A percentile compares a stretch with the other conserved stretches of the same genome.
Evolutionary conservation across 352 stramenopile genomes (phyloP).

Genomic region (Lagenidium giganteum): DNA sequence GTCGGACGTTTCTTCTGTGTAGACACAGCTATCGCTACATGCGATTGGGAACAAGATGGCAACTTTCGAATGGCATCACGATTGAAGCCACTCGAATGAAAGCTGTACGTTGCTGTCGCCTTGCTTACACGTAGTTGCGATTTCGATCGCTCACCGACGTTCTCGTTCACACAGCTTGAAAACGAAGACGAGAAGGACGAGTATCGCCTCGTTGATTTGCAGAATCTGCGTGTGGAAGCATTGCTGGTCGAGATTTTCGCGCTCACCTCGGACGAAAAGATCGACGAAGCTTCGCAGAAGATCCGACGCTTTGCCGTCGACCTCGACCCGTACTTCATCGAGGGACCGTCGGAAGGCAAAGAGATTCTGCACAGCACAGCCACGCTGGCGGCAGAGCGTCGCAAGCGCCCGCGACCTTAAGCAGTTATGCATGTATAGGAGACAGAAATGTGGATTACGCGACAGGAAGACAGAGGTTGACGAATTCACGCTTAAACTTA

Average conservation of each 20-base stretch:
- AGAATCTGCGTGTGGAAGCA: slow-evolving; percentile 81
- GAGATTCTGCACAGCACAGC: slow-evolving; percentile 81
- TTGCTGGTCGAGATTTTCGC: slow-evolving; percentile 81
- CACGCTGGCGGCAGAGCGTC: slow-evolving; percentile 69
- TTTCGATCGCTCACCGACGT: not conserved
- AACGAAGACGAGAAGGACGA: slow-evolving; percentile 83
- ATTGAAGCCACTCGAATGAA: slow-evolving; percentile 86
- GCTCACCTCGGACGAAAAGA: slow-evolving; percentile 82
- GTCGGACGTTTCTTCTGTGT: not conserved
- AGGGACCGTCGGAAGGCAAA: slow-evolving; percentile 78
- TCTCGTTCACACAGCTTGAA: slow-evolving; percentile 30
- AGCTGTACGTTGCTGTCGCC: slow-evolving; percentile 32
- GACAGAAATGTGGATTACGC: too few species aligned
- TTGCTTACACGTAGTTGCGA: not conserved
- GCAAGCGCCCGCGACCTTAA: slow-evolving; percentile 64
- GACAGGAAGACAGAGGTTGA: too few species aligned
- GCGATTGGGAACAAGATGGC: slow-evolving; percentile 75
- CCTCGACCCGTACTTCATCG: slow-evolving; percentile 81
- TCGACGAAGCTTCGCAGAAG: slow-evolving; percentile 78
- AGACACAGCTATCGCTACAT: slow-evolving; percentile 85
- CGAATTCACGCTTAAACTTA: too few species aligned
- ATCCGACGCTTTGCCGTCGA: slow-evolving; percentile 79
- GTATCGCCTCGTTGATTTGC: slow-evolving; percentile 75
- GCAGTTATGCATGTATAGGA: too few species aligned
- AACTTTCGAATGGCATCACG: slow-evolving; percentile 77